Base-by-base conservation (phyloP, 768 basidiomycete species). In the Mycena latifolia region DNA sequence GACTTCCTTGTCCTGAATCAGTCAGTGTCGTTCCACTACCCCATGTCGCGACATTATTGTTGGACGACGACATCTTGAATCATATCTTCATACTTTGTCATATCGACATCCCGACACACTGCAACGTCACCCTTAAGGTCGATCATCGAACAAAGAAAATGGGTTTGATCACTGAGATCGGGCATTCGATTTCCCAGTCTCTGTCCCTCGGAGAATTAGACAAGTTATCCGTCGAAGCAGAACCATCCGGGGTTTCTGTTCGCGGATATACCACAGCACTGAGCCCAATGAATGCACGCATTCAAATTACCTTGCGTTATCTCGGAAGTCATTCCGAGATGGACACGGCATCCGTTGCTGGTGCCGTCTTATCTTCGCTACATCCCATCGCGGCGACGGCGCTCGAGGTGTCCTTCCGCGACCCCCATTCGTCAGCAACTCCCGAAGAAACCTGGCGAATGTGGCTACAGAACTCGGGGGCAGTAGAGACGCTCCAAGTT, bases 31-130 rank as follows among this genome's bases (percentile, higher is more conserved):
- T 60, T 24, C n/a, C 46, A 37, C 22, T 55, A 7, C 3, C 43
- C 25, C 56, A 47, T 47, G 50, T 65, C 20, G 11, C 33, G 8
- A 27, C 24, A 17, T 48, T 64, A 15, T 35, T 59, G 10, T 20
- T 65, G 28, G 51, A 65, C 51, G 51, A 59, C 20, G 51, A 59
- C 15, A 48, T 54, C 51, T 39, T 47, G n/a, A 59, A 53, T 43
- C 51, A 35, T 17, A 50, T 61, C 14, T 66, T 66, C 27, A 43
- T 68, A 5, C 57, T 63, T 55, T 51, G 43, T 17, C 66, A 63
- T 51, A 48, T 63, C 56, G 55, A 59, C 17, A 24, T 67, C 37
- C 52, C 46, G 11, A 10, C 33, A 5, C 31, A 45, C 35, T 58
- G 55, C 51, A 24, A 18, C 8, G 20, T 58, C 48, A 25, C 55